A percentile compares a stretch with the other conserved stretches of the same genome.
phyloP scores from a whole-genome alignment of 495 filamentous ascomycete genomes.

The Aspergillus diversus region DNA sequence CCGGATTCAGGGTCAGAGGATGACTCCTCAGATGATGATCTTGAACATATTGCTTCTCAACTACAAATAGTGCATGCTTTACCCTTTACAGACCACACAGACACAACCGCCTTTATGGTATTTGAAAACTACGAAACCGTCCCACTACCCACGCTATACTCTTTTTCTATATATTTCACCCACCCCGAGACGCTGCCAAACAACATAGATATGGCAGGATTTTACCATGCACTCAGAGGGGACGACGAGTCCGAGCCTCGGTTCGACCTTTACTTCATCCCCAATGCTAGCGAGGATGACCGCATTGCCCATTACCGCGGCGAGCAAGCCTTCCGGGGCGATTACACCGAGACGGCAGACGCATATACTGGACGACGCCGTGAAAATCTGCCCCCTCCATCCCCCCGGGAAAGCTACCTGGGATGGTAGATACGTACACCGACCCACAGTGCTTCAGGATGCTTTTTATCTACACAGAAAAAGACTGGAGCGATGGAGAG shows the following conservation, averaged over 20 bases:
- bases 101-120: not conserved
- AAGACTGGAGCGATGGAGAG: not conserved
- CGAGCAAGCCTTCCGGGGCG: not conserved
- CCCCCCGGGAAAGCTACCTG: constrained; percentile 8
- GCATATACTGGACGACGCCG: not conserved
- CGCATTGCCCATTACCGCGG: constrained; percentile 10
- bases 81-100: not conserved
- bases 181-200: not conserved
- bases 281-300: not conserved
- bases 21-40: too few relatives aligned
- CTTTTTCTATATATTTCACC: constrained; percentile 17
- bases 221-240: not conserved
- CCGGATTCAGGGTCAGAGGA: too few relatives aligned
- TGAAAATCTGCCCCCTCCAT: not conserved
- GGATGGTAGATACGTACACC: constrained; percentile 8
- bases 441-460: not conserved
- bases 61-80: too few relatives aligned
- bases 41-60: too few relatives aligned
- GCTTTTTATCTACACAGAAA: constrained; percentile 11
- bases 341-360: not conserved
- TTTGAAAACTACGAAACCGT: not conserved
- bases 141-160: constrained; percentile 11
- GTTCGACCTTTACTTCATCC: constrained; percentile 16
- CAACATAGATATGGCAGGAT: not conserved
- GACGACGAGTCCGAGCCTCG: too few relatives aligned